These are phyloP conservation scores for Arthrobotrys entomopaga DNA, from an alignment of 2,329 filamentous ascomycete genomes.

Conservation along the genomic window DNA sequence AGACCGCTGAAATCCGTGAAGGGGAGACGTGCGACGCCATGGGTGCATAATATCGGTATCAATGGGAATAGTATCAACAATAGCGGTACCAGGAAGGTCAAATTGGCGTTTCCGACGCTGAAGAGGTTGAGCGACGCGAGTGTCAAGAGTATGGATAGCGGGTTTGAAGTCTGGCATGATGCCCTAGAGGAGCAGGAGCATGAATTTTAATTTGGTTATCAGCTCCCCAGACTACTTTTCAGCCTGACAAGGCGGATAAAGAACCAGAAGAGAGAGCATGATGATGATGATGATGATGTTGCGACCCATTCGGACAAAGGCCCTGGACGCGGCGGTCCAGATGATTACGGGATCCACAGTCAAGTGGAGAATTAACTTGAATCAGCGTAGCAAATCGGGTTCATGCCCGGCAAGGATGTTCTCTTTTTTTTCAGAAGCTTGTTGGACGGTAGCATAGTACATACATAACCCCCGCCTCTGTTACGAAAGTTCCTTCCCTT, in stretches of 20 bases:
- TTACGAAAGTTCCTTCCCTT: conserved; percentile 6
- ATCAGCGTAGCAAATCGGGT: background rate
- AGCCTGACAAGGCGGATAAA: conserved; percentile 10
- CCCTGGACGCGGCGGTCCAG: background rate
- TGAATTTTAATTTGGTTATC: background rate
- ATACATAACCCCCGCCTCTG: too few species aligned
- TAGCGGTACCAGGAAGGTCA: conserved; percentile 8
- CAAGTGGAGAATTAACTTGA: background rate
- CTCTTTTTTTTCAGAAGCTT: too few species aligned
- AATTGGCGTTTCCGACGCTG: conserved; percentile 40
- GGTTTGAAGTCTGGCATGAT: conserved; percentile 48
- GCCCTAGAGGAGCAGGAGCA: conserved; percentile 34
- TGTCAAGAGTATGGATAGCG: conserved; percentile 36
- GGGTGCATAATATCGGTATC: conserved; percentile 51
- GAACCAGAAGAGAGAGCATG: background rate
- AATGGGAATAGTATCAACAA: conserved; percentile 13
- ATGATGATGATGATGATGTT: background rate
- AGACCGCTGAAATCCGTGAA: conserved; percentile 36
- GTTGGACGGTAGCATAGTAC: too few species aligned
- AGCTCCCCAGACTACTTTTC: too few species aligned
- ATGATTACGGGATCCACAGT: conserved; percentile 7
- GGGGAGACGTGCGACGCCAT: conserved; percentile 44
- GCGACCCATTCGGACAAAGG: background rate
- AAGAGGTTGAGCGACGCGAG: conserved; percentile 50
- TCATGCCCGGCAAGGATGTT: too few species aligned